Percentiles rank a stretch among this genome's conserved stretches.
These are phyloP conservation scores for Mycena citricolor DNA, from an alignment of 1,284 basidiomycete genomes.

Conservation along the genomic window DNA sequence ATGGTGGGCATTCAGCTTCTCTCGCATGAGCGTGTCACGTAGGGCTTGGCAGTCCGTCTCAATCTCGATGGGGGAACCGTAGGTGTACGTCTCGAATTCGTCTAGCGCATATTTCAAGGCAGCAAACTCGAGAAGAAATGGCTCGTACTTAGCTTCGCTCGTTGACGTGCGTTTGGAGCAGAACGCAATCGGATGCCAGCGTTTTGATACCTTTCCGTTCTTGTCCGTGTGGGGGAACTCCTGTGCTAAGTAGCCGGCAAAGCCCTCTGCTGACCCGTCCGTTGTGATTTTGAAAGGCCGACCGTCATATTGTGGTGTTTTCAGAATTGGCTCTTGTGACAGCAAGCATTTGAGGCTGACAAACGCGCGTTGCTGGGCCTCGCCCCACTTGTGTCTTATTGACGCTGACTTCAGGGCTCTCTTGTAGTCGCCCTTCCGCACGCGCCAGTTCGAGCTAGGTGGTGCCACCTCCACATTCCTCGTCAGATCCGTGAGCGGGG, in stretches of 20 bases:
- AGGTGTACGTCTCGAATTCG: conserved; percentile 31
- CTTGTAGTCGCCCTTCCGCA: conserved; percentile 26
- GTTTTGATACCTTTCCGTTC: conserved; percentile 24
- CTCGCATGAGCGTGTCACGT: conserved; percentile 24
- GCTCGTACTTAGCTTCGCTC: conserved; percentile 33
- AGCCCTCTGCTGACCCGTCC: conserved; percentile 35
- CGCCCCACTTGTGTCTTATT: conserved; percentile 28
- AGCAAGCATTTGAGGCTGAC: conserved; percentile 30
- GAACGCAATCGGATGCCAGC: conserved; percentile 32
- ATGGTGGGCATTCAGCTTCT: conserved; percentile 28
- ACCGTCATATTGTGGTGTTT: conserved; percentile 31
- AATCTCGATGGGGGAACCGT: conserved; percentile 30
- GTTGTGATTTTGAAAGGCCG: conserved; percentile 35
- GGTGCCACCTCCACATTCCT: conserved; percentile 25
- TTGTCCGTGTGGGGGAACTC: conserved; percentile 23
- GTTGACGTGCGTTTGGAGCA: conserved; percentile 32
- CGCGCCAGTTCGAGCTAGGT: conserved; percentile 15
- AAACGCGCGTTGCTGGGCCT: conserved; percentile 31
- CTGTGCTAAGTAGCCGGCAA: conserved; percentile 34
- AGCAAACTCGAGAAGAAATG: conserved; percentile 34
- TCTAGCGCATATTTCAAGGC: conserved; percentile 33
- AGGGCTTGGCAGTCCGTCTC: conserved; percentile 36
- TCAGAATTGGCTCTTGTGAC: conserved; percentile 31
- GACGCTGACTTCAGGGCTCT: conserved; percentile 24
- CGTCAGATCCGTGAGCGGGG: conserved; percentile 31